Percentiles rank a stretch among this genome's conserved stretches.
These are phyloP conservation scores for Suillus discolor DNA, from an alignment of 768 basidiomycete species.

Conservation along the genomic window DNA sequence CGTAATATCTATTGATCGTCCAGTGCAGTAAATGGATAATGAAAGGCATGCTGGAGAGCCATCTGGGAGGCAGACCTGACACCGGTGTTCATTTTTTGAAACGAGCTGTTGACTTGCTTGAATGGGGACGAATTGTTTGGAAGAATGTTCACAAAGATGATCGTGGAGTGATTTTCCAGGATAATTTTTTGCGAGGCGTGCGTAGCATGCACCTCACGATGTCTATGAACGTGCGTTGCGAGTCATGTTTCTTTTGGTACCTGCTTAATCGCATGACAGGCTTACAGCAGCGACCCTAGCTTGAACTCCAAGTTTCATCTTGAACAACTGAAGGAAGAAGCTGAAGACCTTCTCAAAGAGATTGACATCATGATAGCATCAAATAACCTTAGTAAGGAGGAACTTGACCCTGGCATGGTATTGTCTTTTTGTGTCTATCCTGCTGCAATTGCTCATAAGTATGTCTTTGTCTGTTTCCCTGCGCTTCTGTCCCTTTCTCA, in stretches of 20 bases:
- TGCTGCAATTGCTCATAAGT: slow-evolving; percentile 17
- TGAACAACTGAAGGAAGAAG: slow-evolving; percentile 21
- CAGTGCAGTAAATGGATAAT: slow-evolving; percentile 23
- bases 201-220: slow-evolving; percentile 9
- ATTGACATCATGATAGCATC: not conserved
- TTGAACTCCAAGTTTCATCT: slow-evolving; percentile 14
- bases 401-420: slow-evolving; percentile 13
- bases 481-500: not conserved
- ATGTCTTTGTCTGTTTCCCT: not conserved
- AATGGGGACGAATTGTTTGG: slow-evolving; percentile 19
- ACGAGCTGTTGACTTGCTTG: slow-evolving; percentile 17
- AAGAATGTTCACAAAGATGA: slow-evolving; percentile 16
- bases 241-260: not conserved
- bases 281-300: not conserved
- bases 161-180: slow-evolving; percentile 22
- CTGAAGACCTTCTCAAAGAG: slow-evolving; percentile 19
- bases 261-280: not conserved
- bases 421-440: slow-evolving; percentile 21
- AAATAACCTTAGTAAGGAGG: not conserved
- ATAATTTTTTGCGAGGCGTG: slow-evolving; percentile 16
- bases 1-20: not conserved
- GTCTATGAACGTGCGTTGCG: not conserved
- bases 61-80: not conserved
- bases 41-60: slow-evolving; percentile 11
- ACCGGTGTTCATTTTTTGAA: slow-evolving; percentile 14